These are phyloP conservation scores for Plantago coronopus DNA, from an alignment of 305 asterid genomes.

Conservation along the genomic window DNA sequence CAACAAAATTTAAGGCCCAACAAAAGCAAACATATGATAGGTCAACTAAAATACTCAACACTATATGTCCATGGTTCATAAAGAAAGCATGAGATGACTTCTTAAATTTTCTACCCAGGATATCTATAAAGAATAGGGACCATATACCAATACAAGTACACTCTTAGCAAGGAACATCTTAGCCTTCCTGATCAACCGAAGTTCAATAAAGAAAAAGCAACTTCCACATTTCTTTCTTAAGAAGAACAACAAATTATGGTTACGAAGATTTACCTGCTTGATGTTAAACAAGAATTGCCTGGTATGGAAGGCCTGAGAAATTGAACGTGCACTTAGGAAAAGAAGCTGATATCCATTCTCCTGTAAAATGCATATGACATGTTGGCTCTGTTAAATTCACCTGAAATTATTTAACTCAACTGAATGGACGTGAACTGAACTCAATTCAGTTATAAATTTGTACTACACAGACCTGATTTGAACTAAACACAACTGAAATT, in stretches of 20 bases:
- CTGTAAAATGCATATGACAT: constrained; percentile 47
- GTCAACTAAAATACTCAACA: too few relatives aligned
- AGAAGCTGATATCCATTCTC: constrained; percentile 92
- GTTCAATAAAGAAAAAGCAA: neutral
- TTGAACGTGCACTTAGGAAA: constrained; percentile 92
- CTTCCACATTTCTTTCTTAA: constrained; percentile 11
- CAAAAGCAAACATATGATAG: too few relatives aligned
- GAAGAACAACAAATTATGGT: constrained; percentile 8
- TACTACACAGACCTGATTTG: too few relatives aligned
- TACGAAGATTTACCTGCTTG: constrained; percentile 63
- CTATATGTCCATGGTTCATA: too few relatives aligned
- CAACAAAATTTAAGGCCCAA: constrained; percentile 6
- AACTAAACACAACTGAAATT: too few relatives aligned
- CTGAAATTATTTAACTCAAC: too few relatives aligned
- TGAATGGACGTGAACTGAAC: too few relatives aligned
- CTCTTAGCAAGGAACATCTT: neutral
- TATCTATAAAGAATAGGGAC: neutral
- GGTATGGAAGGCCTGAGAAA: constrained; percentile 82
- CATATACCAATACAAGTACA: neutral
- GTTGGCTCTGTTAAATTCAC: too few relatives aligned
- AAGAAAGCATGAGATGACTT: too few relatives aligned
- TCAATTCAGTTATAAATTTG: too few relatives aligned
- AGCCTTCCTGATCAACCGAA: too few relatives aligned
- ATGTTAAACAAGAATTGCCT: constrained; percentile 76
- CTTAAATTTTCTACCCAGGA: neutral